A percentile compares a stretch with the other conserved stretches of the same genome.
phyloP scores from a whole-genome alignment of 495 filamentous ascomycete species.

The Talaromyces nanjingensis region DNA sequence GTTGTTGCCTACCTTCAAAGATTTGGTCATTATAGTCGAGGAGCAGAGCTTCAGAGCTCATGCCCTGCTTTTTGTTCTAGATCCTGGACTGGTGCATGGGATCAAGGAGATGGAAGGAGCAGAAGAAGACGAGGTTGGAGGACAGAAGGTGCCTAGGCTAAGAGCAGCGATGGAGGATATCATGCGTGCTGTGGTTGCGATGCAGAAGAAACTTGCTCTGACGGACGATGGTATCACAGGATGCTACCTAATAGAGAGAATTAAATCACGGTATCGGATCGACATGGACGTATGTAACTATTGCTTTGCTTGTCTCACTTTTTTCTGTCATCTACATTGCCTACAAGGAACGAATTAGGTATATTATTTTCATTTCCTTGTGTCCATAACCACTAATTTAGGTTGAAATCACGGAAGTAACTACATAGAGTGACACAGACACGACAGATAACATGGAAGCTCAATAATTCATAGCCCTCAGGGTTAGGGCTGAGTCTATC shows the following conservation, averaged over 20 bases:
- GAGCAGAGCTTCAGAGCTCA: not conserved
- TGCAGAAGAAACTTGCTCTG: not conserved
- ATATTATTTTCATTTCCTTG: too few relatives aligned
- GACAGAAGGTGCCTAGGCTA: not conserved
- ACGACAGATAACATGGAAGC: too few relatives aligned
- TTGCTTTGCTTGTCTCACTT: too few relatives aligned
- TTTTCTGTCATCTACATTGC: too few relatives aligned
- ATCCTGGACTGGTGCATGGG: not conserved
- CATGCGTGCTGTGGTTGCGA: not conserved
- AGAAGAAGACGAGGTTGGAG: not conserved
- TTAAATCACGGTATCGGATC: not conserved
- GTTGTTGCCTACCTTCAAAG: not conserved
- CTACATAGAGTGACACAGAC: too few relatives aligned
- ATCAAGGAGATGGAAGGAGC: not conserved
- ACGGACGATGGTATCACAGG: not conserved
- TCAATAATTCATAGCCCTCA: too few relatives aligned
- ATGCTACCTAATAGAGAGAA: not conserved
- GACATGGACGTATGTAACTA: not conserved
- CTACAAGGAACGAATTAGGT: too few relatives aligned
- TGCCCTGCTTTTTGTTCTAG: not conserved
- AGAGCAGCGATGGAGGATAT: not conserved
- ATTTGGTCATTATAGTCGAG: not conserved
- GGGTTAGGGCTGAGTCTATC: too few relatives aligned
- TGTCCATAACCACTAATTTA: too few relatives aligned
- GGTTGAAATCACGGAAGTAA: too few relatives aligned